Evolutionary conservation across 1,284 basidiomycete genomes (phyloP).

Genomic region (Melampsora larici-populina): DNA sequence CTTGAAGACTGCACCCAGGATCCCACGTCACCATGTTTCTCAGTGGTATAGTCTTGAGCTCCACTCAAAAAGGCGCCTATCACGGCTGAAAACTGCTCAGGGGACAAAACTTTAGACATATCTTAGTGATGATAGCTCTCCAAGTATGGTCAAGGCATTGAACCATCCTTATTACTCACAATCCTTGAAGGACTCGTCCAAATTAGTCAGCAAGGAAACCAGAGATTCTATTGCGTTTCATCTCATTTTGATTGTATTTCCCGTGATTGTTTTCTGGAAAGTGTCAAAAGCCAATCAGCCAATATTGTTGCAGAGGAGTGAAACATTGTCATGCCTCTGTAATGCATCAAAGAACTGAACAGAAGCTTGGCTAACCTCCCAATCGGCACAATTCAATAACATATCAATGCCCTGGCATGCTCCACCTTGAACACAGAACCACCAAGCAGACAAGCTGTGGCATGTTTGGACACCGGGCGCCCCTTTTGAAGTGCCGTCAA

Average conservation of each 20-base stretch:
- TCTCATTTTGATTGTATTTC: conserved; percentile 46
- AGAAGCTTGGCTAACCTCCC: neutral
- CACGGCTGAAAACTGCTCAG: conserved; percentile 27
- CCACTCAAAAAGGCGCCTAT: conserved; percentile 59
- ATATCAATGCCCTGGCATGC: neutral
- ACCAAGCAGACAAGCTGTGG: conserved; percentile 25
- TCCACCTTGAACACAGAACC: conserved; percentile 21
- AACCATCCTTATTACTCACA: conserved; percentile 1
- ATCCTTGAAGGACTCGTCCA: neutral
- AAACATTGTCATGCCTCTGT: conserved; percentile 31
- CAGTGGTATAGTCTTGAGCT: conserved; percentile 81
- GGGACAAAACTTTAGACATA: conserved; percentile 13
- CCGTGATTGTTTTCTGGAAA: conserved; percentile 41
- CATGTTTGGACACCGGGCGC: conserved; percentile 30
- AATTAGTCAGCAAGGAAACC: conserved; percentile 34
- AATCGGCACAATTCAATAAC: conserved; percentile 6
- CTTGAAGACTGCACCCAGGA: conserved; percentile 87
- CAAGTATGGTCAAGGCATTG: neutral
- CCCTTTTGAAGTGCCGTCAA: conserved; percentile 7
- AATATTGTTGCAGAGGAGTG: conserved; percentile 21
- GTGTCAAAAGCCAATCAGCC: neutral
- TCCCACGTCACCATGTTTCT: conserved; percentile 94
- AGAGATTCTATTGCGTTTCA: conserved; percentile 48
- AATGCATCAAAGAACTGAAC: neutral
- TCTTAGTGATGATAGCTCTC: neutral